Evolutionary conservation across 192 early-diverging fungal species (phyloP).

Genomic region (Backusella sp.): DNA sequence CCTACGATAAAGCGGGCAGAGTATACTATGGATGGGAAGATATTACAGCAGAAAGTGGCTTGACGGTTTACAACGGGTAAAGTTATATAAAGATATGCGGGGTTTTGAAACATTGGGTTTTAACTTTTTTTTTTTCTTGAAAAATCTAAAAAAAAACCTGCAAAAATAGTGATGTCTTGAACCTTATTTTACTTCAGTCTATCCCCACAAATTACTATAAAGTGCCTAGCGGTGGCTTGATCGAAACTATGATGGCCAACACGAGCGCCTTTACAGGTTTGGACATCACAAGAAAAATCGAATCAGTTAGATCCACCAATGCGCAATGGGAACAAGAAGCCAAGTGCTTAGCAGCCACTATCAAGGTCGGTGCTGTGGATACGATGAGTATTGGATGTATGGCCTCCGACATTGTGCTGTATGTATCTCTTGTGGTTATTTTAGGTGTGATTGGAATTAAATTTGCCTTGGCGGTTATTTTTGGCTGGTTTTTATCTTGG

Average conservation of each 20-base stretch:
- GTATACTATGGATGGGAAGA: conserved; percentile 37
- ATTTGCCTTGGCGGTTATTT: conserved; percentile 74
- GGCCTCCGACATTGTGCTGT: conserved; percentile 70
- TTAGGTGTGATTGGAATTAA: conserved; percentile 63
- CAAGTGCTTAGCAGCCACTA: conserved; percentile 75
- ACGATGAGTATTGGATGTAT: conserved; percentile 81
- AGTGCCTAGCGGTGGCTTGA: conserved; percentile 26
- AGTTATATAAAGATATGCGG: not conserved
- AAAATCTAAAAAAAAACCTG: not conserved
- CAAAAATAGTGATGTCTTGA: conserved; percentile 33
- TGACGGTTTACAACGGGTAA: conserved; percentile 36
- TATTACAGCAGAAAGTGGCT: conserved; percentile 17
- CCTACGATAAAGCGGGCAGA: conserved; percentile 31
- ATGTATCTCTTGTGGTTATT: conserved; percentile 72
- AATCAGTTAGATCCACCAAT: conserved; percentile 41
- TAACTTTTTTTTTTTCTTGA: not conserved
- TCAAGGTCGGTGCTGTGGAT: conserved; percentile 79
- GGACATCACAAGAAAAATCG: conserved; percentile 50
- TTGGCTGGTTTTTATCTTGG: conserved; percentile 80
- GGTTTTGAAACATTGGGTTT: not conserved
- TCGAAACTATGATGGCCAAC: conserved; percentile 16
- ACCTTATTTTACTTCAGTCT: conserved; percentile 29
- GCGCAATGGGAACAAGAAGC: conserved; percentile 46
- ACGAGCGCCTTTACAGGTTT: conserved; percentile 33
- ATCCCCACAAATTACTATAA: conserved; percentile 23